Conservation (phyloP, 1,284 basidiomycete genomes). For the Cronartium ribicola region DNA sequence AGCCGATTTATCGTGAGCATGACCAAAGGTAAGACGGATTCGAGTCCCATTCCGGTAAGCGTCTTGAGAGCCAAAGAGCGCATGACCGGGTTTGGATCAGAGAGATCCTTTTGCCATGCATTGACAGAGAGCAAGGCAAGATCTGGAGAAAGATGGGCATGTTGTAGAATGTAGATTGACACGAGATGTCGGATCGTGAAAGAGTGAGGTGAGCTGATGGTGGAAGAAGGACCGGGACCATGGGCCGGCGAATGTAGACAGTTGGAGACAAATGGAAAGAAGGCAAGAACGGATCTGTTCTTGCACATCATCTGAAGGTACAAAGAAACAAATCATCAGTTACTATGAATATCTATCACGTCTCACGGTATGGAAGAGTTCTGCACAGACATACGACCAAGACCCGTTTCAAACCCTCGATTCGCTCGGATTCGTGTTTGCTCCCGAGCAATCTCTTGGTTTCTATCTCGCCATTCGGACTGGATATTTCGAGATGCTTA, state of each 20-base stretch:
- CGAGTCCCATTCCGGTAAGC: slow-evolving; percentile 46
- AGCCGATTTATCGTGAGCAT: slow-evolving; percentile 46
- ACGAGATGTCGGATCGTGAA: slow-evolving; percentile 89
- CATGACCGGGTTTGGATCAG: slow-evolving; percentile 79
- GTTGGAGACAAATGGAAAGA: slow-evolving; percentile 11
- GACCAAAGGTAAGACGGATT: slow-evolving; percentile 48
- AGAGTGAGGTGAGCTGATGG: slow-evolving; percentile 88
- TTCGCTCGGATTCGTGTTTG: slow-evolving; percentile 75
- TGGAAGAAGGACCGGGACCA: slow-evolving; percentile 67
- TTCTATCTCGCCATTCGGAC: slow-evolving; percentile 52
- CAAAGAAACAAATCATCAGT: neutral
- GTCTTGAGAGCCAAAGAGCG: slow-evolving; percentile 50
- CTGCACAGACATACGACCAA: slow-evolving; percentile 62
- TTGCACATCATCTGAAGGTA: slow-evolving; percentile 33
- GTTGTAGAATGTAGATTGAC: slow-evolving; percentile 91
- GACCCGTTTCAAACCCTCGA: slow-evolving; percentile 88
- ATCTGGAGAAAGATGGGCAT: slow-evolving; percentile 87
- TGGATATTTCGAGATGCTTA: slow-evolving; percentile 18
- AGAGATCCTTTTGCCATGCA: slow-evolving; percentile 94
- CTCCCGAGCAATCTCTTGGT: slow-evolving; percentile 80
- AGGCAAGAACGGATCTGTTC: slow-evolving; percentile 39
- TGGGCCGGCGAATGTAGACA: slow-evolving; percentile 28
- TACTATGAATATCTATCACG: neutral
- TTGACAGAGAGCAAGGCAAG: slow-evolving; percentile 94
- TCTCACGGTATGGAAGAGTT: neutral